These are phyloP conservation scores for Thalassiosira hispida DNA, from an alignment of 352 stramenopile species.

Conservation along the genomic window DNA sequence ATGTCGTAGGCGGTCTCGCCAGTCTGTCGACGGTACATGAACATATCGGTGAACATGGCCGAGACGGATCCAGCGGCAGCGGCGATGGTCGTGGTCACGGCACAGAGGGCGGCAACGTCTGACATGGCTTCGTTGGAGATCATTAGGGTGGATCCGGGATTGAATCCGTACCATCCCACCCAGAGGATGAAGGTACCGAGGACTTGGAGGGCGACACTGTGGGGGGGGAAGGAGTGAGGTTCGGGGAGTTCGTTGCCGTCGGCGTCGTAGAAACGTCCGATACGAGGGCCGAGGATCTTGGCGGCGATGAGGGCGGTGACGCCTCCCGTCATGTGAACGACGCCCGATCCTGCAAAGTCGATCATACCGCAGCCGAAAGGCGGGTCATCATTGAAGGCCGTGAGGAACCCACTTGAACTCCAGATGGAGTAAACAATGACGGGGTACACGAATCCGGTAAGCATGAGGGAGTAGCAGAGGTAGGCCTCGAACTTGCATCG, in stretches of 20 bases:
- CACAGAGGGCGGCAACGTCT: conserved; percentile 69
- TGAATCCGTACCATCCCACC: conserved; percentile 90
- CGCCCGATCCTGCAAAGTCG: conserved; percentile 84
- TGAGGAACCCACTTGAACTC: conserved; percentile 67
- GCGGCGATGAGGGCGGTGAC: conserved; percentile 82
- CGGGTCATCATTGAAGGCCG: conserved; percentile 45
- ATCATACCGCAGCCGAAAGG: conserved; percentile 72
- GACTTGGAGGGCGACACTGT: conserved; percentile 69
- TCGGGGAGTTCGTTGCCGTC: conserved; percentile 60
- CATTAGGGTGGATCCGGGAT: conserved; percentile 84
- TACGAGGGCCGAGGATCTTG: conserved; percentile 80
- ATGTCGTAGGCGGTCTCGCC: conserved; percentile 62
- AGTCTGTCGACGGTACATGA: conserved; percentile 36
- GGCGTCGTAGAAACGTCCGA: conserved; percentile 73
- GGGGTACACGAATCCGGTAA: conserved; percentile 83
- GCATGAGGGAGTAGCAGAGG: conserved; percentile 75
- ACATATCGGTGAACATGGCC: conserved; percentile 66
- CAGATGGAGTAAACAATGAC: conserved; percentile 79
- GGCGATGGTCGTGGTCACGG: conserved; percentile 86
- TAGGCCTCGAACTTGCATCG: conserved; percentile 80
- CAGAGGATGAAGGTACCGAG: conserved; percentile 88
- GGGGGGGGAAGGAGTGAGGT: conserved; percentile 56
- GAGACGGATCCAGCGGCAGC: conserved; percentile 79
- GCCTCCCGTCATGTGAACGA: conserved; percentile 84
- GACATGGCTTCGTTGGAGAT: conserved; percentile 59